phyloP scores from a whole-genome alignment of 2,329 filamentous ascomycete species.

The Aspergillus japonicus region DNA sequence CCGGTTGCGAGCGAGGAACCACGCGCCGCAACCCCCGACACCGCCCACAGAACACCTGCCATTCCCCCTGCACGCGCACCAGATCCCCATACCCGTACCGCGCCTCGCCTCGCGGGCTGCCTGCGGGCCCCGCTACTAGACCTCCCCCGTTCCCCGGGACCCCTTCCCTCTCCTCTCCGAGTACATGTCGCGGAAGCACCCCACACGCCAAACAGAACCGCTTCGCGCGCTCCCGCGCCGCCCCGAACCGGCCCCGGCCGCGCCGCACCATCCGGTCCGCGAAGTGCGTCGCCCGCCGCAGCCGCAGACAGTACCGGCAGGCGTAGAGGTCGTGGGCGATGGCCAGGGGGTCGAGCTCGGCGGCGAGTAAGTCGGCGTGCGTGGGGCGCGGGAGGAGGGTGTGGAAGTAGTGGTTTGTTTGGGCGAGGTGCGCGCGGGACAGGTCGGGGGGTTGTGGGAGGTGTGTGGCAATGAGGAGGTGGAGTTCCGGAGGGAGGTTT shows the following conservation, averaged over 20 bases:
- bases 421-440: slow-evolving; percentile 20
- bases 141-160: too few relatives aligned
- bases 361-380: slow-evolving; percentile 24
- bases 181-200: too few relatives aligned
- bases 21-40: slow-evolving; percentile 22
- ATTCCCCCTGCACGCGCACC: slow-evolving; percentile 18
- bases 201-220: slow-evolving; percentile 32
- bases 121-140: too few relatives aligned
- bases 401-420: slow-evolving; percentile 29
- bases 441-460: slow-evolving; percentile 27
- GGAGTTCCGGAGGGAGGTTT: slow-evolving; percentile 33
- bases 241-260: slow-evolving; percentile 18
- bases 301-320: slow-evolving; percentile 30
- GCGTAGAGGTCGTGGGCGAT: slow-evolving; percentile 21
- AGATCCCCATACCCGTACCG: slow-evolving; percentile 28
- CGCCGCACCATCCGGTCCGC: slow-evolving; percentile 28
- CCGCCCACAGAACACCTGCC: slow-evolving; percentile 25
- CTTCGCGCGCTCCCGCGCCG: slow-evolving; percentile 22
- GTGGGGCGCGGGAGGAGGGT: slow-evolving; percentile 20
- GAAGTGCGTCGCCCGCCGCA: slow-evolving; percentile 23
- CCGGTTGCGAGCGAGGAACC: neutral
- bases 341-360: slow-evolving; percentile 24
- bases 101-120: slow-evolving; percentile 22
- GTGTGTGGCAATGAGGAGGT: slow-evolving; percentile 24
- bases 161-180: too few relatives aligned